These are phyloP conservation scores for Saccharomycopsis oosterbeekiorum DNA, from an alignment of 805 yeast genomes.

Conservation along the genomic window DNA sequence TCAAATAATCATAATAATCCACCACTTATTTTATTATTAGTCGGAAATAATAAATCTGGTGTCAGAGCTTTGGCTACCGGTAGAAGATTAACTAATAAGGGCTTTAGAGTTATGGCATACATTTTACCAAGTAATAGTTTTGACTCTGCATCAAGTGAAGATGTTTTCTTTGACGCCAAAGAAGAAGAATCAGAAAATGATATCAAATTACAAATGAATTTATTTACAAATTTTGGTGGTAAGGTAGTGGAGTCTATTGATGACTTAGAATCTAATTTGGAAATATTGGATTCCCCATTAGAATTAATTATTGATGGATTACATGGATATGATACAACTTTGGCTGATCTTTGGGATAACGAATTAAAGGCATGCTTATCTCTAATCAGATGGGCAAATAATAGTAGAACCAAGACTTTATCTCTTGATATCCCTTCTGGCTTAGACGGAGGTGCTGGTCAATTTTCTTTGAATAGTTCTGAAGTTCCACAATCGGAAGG, in stretches of 20 bases:
- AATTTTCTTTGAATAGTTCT: conserved; percentile 19
- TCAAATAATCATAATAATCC: conserved; percentile 62
- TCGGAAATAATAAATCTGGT: conserved; percentile 71
- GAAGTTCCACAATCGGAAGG: conserved; percentile 21
- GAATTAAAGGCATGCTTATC: conserved; percentile 33
- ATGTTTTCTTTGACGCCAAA: conserved; percentile 24
- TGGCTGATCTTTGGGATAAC: conserved; percentile 41
- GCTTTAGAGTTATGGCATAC: conserved; percentile 55
- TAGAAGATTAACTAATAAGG: conserved; percentile 66
- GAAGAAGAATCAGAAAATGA: conserved; percentile 33
- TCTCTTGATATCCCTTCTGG: conserved; percentile 81
- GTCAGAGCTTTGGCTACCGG: conserved; percentile 70
- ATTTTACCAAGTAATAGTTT: conserved; percentile 13
- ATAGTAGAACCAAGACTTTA: conserved; percentile 35
- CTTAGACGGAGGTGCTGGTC: conserved; percentile 73
- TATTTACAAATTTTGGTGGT: conserved; percentile 61
- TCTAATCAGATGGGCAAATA: conserved; percentile 61
- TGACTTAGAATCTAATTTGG: conserved; percentile 30
- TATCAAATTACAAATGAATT: conserved; percentile 40
- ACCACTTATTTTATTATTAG: conserved; percentile 61
- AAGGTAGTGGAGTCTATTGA: conserved; percentile 36
- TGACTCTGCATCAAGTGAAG: conserved; percentile 5
- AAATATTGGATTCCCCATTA: conserved; percentile 56
- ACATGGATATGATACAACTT: conserved; percentile 70
- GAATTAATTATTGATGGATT: conserved; percentile 76